Conservation (phyloP, 108 stramenopile genomes). For the Schizochytrium sp. region DNA sequence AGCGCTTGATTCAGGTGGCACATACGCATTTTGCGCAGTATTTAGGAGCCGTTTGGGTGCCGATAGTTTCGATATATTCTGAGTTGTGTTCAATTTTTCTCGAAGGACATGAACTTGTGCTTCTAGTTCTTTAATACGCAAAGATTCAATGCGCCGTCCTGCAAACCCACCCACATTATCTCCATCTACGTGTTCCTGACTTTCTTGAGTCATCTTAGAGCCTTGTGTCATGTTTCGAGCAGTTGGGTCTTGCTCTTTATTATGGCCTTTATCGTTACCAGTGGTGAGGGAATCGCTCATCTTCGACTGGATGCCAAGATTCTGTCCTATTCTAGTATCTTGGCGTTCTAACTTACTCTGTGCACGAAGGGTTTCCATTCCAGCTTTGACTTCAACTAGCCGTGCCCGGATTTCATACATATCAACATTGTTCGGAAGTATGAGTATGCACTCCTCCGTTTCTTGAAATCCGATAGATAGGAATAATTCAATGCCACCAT, state of each 20-base stretch:
- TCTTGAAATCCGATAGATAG: constrained; percentile 34
- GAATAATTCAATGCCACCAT: constrained; percentile 21
- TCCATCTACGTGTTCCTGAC: background rate
- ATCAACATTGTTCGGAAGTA: background rate
- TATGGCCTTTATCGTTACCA: background rate
- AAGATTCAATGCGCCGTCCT: background rate
- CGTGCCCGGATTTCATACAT: background rate
- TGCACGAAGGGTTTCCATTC: background rate
- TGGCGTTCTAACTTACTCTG: constrained; percentile 9
- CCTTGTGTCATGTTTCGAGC: too few species aligned
- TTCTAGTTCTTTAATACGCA: constrained; percentile 32
- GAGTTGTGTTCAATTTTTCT: background rate
- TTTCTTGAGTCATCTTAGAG: too few species aligned
- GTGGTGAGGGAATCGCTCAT: background rate
- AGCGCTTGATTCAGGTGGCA: too few species aligned
- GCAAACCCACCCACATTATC: background rate
- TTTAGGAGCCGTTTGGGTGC: too few species aligned
- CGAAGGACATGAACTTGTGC: constrained; percentile 40
- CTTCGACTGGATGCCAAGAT: background rate
- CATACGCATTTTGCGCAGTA: too few species aligned
- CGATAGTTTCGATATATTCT: background rate
- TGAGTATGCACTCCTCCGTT: constrained; percentile 15
- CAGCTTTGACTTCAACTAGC: background rate
- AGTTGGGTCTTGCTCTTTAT: too few species aligned
- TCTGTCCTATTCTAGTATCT: too few species aligned